A percentile compares a stretch with the other conserved stretches of the same genome.
Conservation (phyloP, 148 eudicot species). For the Cornus suecica region DNA sequence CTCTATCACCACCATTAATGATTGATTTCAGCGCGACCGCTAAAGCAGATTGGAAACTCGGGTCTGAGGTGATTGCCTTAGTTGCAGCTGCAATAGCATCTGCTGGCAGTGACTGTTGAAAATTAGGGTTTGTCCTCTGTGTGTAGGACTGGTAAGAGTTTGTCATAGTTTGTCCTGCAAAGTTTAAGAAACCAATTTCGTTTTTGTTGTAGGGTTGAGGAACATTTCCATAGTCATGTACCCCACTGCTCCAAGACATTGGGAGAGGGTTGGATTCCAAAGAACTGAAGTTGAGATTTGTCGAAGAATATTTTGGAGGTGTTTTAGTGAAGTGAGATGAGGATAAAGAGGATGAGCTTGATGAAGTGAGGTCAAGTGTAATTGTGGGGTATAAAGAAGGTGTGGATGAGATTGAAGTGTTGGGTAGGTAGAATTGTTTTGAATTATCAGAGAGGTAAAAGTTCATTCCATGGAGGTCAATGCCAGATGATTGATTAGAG, state of each 20-base stretch:
- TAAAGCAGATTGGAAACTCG: conserved; percentile 70
- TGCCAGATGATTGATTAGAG: conserved; percentile 8
- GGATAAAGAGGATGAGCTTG: conserved; percentile 27
- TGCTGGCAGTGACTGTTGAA: conserved; percentile 22
- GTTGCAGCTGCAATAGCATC: conserved; percentile 77
- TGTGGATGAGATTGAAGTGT: conserved; percentile 44
- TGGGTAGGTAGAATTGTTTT: conserved; percentile 38
- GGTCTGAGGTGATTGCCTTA: conserved; percentile 81
- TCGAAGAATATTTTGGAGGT: conserved; percentile 40
- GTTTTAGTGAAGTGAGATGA: conserved; percentile 34
- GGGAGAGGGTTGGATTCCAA: conserved; percentile 42
- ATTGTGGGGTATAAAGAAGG: conserved; percentile 67
- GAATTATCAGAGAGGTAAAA: conserved; percentile 43
- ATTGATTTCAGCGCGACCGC: conserved; percentile 65
- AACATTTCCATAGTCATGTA: conserved; percentile 22
- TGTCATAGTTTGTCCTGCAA: conserved; percentile 35
- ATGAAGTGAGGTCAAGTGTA: conserved; percentile 75
- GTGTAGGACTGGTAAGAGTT: conserved; percentile 38
- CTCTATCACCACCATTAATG: conserved; percentile 29
- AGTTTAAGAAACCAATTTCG: conserved; percentile 27
- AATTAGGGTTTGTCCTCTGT: conserved; percentile 25
- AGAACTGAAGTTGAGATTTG: conserved; percentile 62
- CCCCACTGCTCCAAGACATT: conserved; percentile 33
- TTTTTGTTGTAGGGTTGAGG: conserved; percentile 25
- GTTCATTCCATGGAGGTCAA: conserved; percentile 41